Base-by-base conservation (phyloP, 2,329 filamentous ascomycete species). In the Ambrosiella cleistominuta region DNA sequence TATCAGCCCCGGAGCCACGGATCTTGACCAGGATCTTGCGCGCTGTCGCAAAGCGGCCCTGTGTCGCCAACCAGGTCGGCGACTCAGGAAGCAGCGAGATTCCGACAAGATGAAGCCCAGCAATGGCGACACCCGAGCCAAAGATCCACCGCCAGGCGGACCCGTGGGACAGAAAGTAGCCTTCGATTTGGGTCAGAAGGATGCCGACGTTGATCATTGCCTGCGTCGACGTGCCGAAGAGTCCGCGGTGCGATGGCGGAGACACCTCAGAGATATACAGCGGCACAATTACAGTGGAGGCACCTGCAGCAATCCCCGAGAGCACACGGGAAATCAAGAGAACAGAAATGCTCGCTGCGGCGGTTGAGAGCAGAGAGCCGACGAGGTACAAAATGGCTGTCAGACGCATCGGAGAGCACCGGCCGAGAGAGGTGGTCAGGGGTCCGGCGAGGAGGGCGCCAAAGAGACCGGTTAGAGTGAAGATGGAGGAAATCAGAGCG, bases 201-300 rank as follows among this genome's bases (percentile, higher is more conserved):
- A 98, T 96, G 58, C 93, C 93, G 27, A 90, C 73, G 66, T 97
- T 97, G 73, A 90, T 90, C 70, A 89, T 90, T 66, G 97, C 83
- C 68, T 98, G 91, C 0, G 93, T 97, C 70, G 94, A 85, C 58
- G 80, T 76, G 11, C 81, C 81, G 66, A 95, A 97, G 62, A 95
- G 81, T 4, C 89, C 90, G 57, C 83, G 80, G 63, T 84, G 79
- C 13, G 75, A 72, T 0, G 81, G 81, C 3, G 91, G 93, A 0
- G 90, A 84, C 35, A 96, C 79, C 70, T 98, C 93, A 51, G 88
- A 90, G 64, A 98, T 88, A 73, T 95, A 98, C 17, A 98, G 80
- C 0, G 93, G 93, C 2, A 94, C 89, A 40, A 96, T 87, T 17
- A 98, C 93, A 2, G 93, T 91, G 1, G 89, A 81, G 1, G 89